Conservation (phyloP, 371 early-diverging fungal genomes). For the Rhizopus microsporus region DNA sequence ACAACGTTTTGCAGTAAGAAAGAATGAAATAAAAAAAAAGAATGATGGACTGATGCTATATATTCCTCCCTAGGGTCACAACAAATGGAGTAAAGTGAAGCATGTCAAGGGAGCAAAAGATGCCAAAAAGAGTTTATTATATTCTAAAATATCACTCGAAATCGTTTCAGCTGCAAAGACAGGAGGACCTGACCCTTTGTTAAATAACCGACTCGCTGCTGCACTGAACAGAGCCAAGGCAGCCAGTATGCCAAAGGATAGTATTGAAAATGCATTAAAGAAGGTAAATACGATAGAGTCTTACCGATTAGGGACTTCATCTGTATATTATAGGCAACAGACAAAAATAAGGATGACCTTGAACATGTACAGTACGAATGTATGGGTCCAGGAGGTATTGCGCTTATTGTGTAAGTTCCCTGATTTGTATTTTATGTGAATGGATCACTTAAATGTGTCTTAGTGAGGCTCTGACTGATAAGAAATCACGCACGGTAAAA, state of each 20-base stretch:
- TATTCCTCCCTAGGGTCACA: conserved; percentile 49
- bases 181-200: conserved; percentile 52
- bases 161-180: conserved; percentile 64
- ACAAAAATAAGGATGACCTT: conserved; percentile 41
- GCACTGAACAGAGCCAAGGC: conserved; percentile 64
- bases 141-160: conserved; percentile 60
- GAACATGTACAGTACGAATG: conserved; percentile 69
- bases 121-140: conserved; percentile 54
- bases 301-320: neutral
- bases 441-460: neutral
- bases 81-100: conserved; percentile 73
- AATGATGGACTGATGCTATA: neutral
- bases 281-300: conserved; percentile 33
- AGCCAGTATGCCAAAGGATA: conserved; percentile 72
- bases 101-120: conserved; percentile 65
- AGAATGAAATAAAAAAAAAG: neutral
- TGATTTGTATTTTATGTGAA: neutral
- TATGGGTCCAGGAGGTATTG: conserved; percentile 63
- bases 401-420: conserved; percentile 60
- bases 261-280: conserved; percentile 70
- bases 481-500: conserved; percentile 67
- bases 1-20: conserved; percentile 46
- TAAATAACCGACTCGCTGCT: conserved; percentile 56
- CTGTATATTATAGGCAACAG: conserved; percentile 17
- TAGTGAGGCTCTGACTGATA: conserved; percentile 65